Conservation (phyloP, 257 asterid genomes). For the Gentiana macrophylla region DNA sequence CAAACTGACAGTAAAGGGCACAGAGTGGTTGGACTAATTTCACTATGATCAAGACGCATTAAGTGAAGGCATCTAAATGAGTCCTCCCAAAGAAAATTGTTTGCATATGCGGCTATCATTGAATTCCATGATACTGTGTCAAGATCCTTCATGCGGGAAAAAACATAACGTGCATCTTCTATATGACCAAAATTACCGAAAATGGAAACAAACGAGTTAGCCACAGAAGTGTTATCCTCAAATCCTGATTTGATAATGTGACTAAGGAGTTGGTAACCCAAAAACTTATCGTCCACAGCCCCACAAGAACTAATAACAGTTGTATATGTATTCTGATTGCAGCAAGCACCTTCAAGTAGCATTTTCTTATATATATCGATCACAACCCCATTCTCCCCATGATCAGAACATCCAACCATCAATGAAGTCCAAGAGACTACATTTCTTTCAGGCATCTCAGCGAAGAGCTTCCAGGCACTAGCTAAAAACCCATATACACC, state of each 20-base stretch:
- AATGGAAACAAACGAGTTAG: slow-evolving; percentile 60
- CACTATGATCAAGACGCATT: slow-evolving; percentile 54
- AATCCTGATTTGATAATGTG: slow-evolving; percentile 65
- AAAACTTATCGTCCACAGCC: slow-evolving; percentile 52
- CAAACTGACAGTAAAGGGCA: slow-evolving; percentile 51
- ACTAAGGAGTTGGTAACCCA: slow-evolving; percentile 71
- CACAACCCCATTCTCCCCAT: slow-evolving; percentile 36
- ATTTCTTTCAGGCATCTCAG: slow-evolving; percentile 66
- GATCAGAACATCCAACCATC: slow-evolving; percentile 59
- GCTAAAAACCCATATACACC: slow-evolving; percentile 48
- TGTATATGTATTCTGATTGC: slow-evolving; percentile 63
- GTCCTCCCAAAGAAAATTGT: slow-evolving; percentile 38
- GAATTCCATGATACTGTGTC: slow-evolving; percentile 90
- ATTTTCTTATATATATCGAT: slow-evolving; percentile 40
- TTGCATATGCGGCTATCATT: slow-evolving; percentile 52
- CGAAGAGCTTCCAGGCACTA: slow-evolving; percentile 43
- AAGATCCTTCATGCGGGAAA: slow-evolving; percentile 39
- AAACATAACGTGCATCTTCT: slow-evolving; percentile 39
- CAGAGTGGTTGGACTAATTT: slow-evolving; percentile 54
- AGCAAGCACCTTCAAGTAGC: slow-evolving; percentile 39
- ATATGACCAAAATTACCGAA: slow-evolving; percentile 44
- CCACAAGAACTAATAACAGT: slow-evolving; percentile 59
- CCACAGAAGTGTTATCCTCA: slow-evolving; percentile 49
- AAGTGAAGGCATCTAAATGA: slow-evolving; percentile 37
- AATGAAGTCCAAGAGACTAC: slow-evolving; percentile 93